These are phyloP conservation scores for Corynespora cassiicola DNA, from an alignment of 2,329 filamentous ascomycete species.

Conservation along the genomic window DNA sequence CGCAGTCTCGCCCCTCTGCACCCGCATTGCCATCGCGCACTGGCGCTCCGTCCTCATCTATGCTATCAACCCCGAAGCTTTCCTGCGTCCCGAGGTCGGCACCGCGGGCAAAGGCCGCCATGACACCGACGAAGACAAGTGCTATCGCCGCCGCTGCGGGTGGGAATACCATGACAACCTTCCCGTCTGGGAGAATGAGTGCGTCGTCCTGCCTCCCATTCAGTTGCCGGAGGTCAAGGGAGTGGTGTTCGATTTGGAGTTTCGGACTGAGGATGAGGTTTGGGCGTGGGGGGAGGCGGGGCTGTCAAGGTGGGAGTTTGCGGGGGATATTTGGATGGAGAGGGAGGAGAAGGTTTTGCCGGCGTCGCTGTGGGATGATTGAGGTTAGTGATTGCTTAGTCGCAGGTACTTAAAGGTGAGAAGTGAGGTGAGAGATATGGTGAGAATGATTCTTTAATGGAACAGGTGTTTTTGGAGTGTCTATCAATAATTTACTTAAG, in stretches of 20 bases:
- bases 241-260: conserved; percentile 22
- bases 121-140: conserved; percentile 13
- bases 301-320: conserved; percentile 22
- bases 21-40: conserved; percentile 28
- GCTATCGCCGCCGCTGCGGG: conserved; percentile 9
- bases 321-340: conserved; percentile 4
- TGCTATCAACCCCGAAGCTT: conserved; percentile 22
- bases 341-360: conserved; percentile 5
- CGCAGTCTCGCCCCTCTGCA: conserved; percentile 18
- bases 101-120: not conserved
- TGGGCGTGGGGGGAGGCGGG: conserved; percentile 29
- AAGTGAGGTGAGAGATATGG: too few species aligned
- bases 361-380: too few species aligned
- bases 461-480: too few species aligned
- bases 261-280: conserved; percentile 24
- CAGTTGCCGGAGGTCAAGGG: conserved; percentile 16
- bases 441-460: too few species aligned
- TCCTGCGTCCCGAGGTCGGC: conserved; percentile 18
- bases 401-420: too few species aligned
- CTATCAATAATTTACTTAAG: too few species aligned
- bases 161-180: conserved; percentile 17
- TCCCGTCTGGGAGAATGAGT: conserved; percentile 2
- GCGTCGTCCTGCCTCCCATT: conserved; percentile 23
- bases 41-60: conserved; percentile 30
- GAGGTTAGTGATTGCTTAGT: too few species aligned